phyloP scores from a whole-genome alignment of 768 basidiomycete genomes.

The Russula dissimulans region DNA sequence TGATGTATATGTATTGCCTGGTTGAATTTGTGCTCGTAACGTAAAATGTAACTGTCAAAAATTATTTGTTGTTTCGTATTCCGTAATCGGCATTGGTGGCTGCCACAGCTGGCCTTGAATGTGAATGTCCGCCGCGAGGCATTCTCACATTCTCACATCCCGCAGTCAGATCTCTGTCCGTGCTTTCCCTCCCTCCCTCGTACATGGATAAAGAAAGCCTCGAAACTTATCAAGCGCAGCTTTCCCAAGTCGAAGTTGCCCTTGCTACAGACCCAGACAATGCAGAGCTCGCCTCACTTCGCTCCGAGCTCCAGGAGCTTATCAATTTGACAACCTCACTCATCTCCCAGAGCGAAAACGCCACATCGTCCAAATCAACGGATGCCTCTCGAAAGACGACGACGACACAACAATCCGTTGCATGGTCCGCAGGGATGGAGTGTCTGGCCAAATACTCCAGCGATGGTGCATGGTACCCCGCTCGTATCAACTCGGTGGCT shows the following conservation, averaged over 20 bases:
- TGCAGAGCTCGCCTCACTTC: slow-evolving; percentile 60
- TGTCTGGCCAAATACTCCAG: slow-evolving; percentile 79
- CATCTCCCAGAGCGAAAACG: slow-evolving; percentile 55
- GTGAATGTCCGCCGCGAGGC: not conserved
- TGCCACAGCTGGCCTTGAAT: slow-evolving; percentile 17
- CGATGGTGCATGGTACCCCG: slow-evolving; percentile 83
- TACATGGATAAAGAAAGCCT: slow-evolving; percentile 60
- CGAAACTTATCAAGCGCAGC: slow-evolving; percentile 84
- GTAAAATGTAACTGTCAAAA: not conserved
- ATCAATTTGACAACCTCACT: slow-evolving; percentile 71
- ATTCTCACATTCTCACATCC: not conserved
- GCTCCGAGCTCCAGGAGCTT: slow-evolving; percentile 72
- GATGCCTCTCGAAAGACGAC: slow-evolving; percentile 49
- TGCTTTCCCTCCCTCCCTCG: not conserved
- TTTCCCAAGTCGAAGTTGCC: slow-evolving; percentile 79
- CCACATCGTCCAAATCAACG: slow-evolving; percentile 39
- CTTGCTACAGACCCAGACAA: slow-evolving; percentile 70
- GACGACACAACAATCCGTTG: slow-evolving; percentile 37
- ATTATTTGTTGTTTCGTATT: not conserved
- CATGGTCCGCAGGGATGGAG: slow-evolving; percentile 78
- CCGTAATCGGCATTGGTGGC: not conserved
- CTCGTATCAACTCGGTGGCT: slow-evolving; percentile 76
- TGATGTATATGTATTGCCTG: not conserved
- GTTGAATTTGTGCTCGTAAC: too few relatives aligned
- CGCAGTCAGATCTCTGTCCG: not conserved